These are phyloP conservation scores for Suhomyces bolitotheri DNA, from an alignment of 1,139 yeast genomes.

Conservation along the genomic window DNA sequence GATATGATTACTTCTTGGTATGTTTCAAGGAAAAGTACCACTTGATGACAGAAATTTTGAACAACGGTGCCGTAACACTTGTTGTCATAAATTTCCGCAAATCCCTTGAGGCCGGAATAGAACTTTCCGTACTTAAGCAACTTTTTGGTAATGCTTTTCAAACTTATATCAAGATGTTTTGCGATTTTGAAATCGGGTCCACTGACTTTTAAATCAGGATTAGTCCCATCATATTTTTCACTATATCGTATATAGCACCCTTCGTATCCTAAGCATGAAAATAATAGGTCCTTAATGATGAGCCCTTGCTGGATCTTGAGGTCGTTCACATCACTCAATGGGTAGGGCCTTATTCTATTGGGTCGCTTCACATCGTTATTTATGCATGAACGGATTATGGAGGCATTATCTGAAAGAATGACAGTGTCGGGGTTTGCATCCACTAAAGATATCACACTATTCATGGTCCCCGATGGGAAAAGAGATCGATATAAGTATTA, in stretches of 20 bases:
- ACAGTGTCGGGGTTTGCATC: conserved; percentile 18
- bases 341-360: conserved; percentile 36
- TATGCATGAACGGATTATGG: conserved; percentile 22
- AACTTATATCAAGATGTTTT: conserved; percentile 69
- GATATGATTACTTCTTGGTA: conserved; percentile 53
- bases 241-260: conserved; percentile 75
- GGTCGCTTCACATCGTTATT: conserved; percentile 14
- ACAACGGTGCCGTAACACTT: conserved; percentile 66
- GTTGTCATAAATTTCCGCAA: conserved; percentile 57
- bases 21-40: conserved; percentile 48
- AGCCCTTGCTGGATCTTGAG: conserved; percentile 67
- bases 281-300: conserved; percentile 67
- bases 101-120: conserved; percentile 55
- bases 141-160: conserved; percentile 69
- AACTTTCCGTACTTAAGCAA: conserved; percentile 64
- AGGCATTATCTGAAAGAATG: conserved; percentile 20
- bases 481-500: too few species aligned
- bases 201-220: conserved; percentile 35
- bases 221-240: conserved; percentile 54
- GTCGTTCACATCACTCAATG: conserved; percentile 45
- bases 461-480: conserved; percentile 7
- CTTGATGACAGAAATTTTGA: conserved; percentile 68
- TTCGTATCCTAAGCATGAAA: conserved; percentile 72
- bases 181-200: conserved; percentile 81
- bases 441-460: conserved; percentile 9